Evolutionary conservation across 768 basidiomycete genomes (phyloP), one percentile per base, ranked within the genome.

Genomic region (Mycena haematopus): DNA sequence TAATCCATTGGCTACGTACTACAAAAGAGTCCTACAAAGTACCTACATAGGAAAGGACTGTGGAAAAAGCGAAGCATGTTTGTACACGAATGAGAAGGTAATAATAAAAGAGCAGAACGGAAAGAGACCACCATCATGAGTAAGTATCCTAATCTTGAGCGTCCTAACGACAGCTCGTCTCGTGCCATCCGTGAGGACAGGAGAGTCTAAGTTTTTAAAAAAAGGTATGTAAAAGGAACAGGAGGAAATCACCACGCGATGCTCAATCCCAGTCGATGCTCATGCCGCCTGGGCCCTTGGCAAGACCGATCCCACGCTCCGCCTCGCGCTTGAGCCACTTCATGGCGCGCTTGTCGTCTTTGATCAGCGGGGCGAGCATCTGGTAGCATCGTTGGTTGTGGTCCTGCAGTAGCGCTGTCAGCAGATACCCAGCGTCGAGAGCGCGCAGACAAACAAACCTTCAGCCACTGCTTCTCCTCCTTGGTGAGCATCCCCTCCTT

Each of bases 391-490:
- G 80, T 70, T 86, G 83, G 72, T 96, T 96, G 72, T 96, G 94
- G 53, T 91, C 89, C 88, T 91, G 65, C 29, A n/a, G 15, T 17
- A 50, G 35, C 21, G 10, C 33, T 29, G 50, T 52, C 21, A 52
- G 33, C 50, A 38, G 15, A 21, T 13, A 38, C 42, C 40, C 52
- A 61, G 46, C 45, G n/a, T 13, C 35, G 15, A 52, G 56, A 33
- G 51, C 33, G 38, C 62, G 36, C 33, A 58, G 40, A 36, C 56
- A 38, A 36, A 74, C 80, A 52, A 63, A 87, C 88, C 80, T 90
- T 91, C 52, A 99, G 71, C 96, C 96, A 99, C 57, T 83, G 77
- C 65, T 86, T 89, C 79, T 98, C 95, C 63, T 91, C 89, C 72
- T 89, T 92, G 19, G 90, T 87, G 58, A 98, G 84, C 84, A 97